phyloP scores from a whole-genome alignment of 2,329 filamentous ascomycete genomes.

The Botryotinia calthae region DNA sequence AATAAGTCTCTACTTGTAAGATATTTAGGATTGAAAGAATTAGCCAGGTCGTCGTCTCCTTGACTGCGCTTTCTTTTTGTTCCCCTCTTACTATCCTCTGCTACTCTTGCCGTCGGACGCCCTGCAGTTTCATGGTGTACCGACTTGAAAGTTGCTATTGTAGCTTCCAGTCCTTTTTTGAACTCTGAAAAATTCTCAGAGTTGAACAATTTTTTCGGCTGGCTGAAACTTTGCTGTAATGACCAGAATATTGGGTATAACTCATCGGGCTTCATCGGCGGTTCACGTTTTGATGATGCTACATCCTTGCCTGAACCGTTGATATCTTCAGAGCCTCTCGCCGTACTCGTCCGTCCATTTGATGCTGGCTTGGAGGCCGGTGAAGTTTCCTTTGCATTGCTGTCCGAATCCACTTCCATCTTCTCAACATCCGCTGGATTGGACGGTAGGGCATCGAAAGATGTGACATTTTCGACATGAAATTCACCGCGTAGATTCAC shows the following conservation, averaged over 20 bases:
- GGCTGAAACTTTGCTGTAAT: constrained; percentile 86
- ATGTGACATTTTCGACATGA: constrained; percentile 90
- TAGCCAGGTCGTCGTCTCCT: constrained; percentile 60
- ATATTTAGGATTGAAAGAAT: constrained; percentile 94
- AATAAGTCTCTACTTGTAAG: constrained; percentile 96
- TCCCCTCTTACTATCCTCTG: constrained; percentile 62
- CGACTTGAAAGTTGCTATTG: constrained; percentile 72
- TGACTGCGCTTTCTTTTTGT: constrained; percentile 68
- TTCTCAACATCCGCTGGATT: constrained; percentile 45
- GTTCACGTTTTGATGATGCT: constrained; percentile 39
- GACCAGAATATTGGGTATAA: constrained; percentile 95
- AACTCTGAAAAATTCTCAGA: constrained; percentile 63
- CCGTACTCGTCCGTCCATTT: constrained; percentile 25
- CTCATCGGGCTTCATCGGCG: constrained; percentile 61
- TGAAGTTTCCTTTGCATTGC: constrained; percentile 32
- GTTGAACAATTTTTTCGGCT: constrained; percentile 81
- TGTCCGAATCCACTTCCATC: constrained; percentile 65
- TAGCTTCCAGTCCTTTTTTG: constrained; percentile 60
- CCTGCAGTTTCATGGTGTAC: constrained; percentile 51
- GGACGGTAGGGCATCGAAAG: constrained; percentile 61
- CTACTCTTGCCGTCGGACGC: constrained; percentile 48
- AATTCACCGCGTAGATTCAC: constrained; percentile 96
- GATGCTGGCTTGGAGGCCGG: constrained; percentile 12
- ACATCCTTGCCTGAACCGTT: constrained; percentile 45
- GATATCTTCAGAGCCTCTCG: constrained; percentile 35